Conservation (phyloP, 2,329 filamentous ascomycete species). For the Dryadomyces quercivorus region DNA sequence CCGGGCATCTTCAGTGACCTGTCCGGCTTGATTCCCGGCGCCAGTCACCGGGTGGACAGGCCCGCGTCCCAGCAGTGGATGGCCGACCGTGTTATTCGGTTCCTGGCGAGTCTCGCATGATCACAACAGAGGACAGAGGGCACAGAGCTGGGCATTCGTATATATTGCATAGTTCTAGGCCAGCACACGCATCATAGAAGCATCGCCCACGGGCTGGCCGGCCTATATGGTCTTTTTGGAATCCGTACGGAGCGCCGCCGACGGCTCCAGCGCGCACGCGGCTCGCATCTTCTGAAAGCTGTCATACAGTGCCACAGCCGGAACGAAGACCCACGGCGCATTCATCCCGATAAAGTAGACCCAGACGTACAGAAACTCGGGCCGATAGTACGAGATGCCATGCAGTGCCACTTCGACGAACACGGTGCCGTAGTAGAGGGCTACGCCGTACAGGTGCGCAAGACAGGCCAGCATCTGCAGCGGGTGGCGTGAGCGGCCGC, state of each 20-base stretch:
- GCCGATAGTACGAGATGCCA: conserved; percentile 40
- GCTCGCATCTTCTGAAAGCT: conserved; percentile 2
- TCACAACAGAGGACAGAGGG: background rate
- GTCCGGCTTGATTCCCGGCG: conserved; percentile 40
- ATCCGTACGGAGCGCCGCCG: background rate
- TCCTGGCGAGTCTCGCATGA: conserved; percentile 24
- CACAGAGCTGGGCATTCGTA: background rate
- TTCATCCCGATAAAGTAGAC: conserved; percentile 52
- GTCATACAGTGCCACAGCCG: conserved; percentile 17
- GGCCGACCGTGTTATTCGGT: conserved; percentile 31
- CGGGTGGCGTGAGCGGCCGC: conserved; percentile 28
- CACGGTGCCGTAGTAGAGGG: conserved; percentile 49
- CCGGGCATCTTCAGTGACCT: conserved; percentile 33
- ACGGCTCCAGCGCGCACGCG: background rate
- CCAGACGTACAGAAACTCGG: conserved; percentile 51
- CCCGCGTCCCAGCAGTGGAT: conserved; percentile 36
- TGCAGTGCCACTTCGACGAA: conserved; percentile 31
- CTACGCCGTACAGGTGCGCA: conserved; percentile 48
- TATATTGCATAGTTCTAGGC: too few relatives aligned
- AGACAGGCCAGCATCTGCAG: conserved; percentile 38
- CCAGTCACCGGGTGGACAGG: conserved; percentile 36
- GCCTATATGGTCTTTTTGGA: conserved; percentile 1
- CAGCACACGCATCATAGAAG: too few relatives aligned
- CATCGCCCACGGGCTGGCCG: background rate
- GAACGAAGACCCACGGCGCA: conserved; percentile 45